These are phyloP conservation scores for Cornus florida DNA, from an alignment of 148 eudicot species.

Conservation along the genomic window DNA sequence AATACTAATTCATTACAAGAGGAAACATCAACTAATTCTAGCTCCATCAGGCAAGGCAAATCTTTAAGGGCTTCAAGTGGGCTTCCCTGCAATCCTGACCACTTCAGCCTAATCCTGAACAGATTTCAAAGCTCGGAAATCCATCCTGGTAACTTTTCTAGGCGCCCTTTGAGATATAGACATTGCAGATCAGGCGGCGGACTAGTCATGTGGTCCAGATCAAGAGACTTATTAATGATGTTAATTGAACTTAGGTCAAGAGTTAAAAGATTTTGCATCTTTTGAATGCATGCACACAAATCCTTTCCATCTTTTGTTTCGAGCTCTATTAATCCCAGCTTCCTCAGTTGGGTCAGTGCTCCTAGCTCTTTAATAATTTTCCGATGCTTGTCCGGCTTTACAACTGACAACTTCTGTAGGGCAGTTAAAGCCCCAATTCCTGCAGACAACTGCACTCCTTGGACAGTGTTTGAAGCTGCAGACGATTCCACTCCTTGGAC, in stretches of 20 bases:
- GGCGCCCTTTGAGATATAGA: constrained; percentile 22
- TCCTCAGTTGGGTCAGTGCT: constrained; percentile 16
- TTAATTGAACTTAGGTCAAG: no score
- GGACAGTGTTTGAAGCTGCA: neutral
- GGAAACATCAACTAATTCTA: constrained; percentile 28
- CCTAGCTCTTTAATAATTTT: constrained; percentile 8
- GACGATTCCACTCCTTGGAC: constrained; percentile 9
- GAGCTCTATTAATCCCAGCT: constrained; percentile 23
- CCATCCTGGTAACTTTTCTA: constrained; percentile 15
- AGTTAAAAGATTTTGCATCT: constrained; percentile 13
- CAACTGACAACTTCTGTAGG: constrained; percentile 23
- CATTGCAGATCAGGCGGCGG: constrained; percentile 25
- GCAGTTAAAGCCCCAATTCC: constrained; percentile 10
- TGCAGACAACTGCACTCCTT: constrained; percentile 2
- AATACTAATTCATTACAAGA: constrained; percentile 22
- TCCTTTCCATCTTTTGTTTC: constrained; percentile 8
- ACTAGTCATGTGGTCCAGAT: constrained; percentile 5
- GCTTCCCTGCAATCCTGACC: constrained; percentile 15
- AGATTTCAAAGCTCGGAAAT: constrained; percentile 15
- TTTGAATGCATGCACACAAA: constrained; percentile 26
- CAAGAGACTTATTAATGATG: constrained; percentile 11
- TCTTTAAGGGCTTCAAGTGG: constrained; percentile 22
- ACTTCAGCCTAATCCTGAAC: constrained; percentile 13
- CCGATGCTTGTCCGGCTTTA: constrained; percentile 2
- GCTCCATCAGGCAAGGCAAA: constrained; percentile 32